Evolutionary conservation across 495 filamentous ascomycete genomes (phyloP), one percentile per base, ranked within the genome.

Genomic region (Corynascus novoguineensis): DNA sequence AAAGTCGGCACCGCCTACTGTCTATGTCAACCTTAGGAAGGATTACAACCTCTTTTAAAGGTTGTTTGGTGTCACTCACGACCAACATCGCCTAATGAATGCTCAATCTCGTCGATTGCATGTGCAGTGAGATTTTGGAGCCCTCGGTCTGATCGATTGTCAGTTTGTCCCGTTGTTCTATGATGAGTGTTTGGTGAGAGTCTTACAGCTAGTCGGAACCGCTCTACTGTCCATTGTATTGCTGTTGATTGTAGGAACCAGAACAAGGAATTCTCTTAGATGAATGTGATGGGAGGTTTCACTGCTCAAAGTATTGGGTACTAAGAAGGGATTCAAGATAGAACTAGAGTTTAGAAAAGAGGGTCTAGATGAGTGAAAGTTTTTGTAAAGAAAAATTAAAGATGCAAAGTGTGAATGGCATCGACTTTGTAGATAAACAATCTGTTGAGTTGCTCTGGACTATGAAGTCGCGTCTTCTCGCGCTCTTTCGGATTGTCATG

Each of bases 41-140:
- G n/a, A 15, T 25, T 5, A 1, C 8, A 7, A 8, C 31, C 9
- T 12, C n/a, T n/a, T n/a, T 15, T n/a, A 9, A 31, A 5, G 15
- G 4, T 14, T 49, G n/a, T 19, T 5, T 6, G 17, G 15, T 41
- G n/a, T n/a, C n/a, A 60, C 61, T 47, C 32, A 63, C 61, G 41
- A 12, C 48, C 46, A 34, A 63, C 42, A 25, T 63, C 61, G 2
- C 61, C 61, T 2, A 63, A 29, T 2, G 22, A 22, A 17, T 32
- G 42, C 53, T 60, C 61, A 15, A 60, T 60, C 37, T 63, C 51
- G 10, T 45, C n/a, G 19, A 63, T 60, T n/a, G 29, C 44, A 15
- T 50, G 22, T 1, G 46, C 3, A 1, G 46, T 49, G n/a, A 49
- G 28, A 10, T 21, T 22, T 17, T 31, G 46, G 10, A 29, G 22